Evolutionary conservation across 441 rosid species (phyloP), one percentile per base, ranked within the genome.

Genomic region (Gossypium schwendimanii): DNA sequence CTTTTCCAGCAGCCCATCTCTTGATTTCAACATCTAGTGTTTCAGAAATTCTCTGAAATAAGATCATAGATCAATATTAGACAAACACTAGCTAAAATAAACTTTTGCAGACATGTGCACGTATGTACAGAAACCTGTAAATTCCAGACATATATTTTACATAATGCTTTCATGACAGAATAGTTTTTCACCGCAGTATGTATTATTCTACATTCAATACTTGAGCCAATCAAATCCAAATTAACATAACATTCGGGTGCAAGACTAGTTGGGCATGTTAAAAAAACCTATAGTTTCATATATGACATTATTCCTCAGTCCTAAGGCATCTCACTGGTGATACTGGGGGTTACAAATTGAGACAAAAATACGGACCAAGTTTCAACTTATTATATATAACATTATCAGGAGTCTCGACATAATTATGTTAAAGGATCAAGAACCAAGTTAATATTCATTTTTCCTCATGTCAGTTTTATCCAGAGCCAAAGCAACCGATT

Each of bases 1-100:
- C 97, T 82, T 94, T 94, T 73, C 97, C 98, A 1, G 97, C 89
- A 82, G 97, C 90, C 98, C 97, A 94, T 55, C 97, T 94, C 88
- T 83, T 92, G 83, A 94, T 87, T 91, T 92, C 98, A 75, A 76
- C 79, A 77, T 94, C 97, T 57, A 94, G 77, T 28, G 97, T 86
- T 77, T 83, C 97, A 53, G 89, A 87, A 76, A 92, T 84, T 74
- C 95, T 90, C 98, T 93, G 93, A 69, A 78, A 70, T 47, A 41
- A 60, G 45, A 28, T 45, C 68, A 68, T 4, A 73, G 41, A 79
- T 63, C 65, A 61, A 73, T 52, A 81, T 81, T 69, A 76, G 76
- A 60, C 24, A 63, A 12, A 15, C 14, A 45, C 31, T 21, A 44
- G n/a, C 3, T 20, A 47, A 6, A 8, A 18, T 63, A 20, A 15